These are phyloP conservation scores for Phoenix roebelenii DNA, from an alignment of 176 grass and related monocot species.

Conservation along the genomic window DNA sequence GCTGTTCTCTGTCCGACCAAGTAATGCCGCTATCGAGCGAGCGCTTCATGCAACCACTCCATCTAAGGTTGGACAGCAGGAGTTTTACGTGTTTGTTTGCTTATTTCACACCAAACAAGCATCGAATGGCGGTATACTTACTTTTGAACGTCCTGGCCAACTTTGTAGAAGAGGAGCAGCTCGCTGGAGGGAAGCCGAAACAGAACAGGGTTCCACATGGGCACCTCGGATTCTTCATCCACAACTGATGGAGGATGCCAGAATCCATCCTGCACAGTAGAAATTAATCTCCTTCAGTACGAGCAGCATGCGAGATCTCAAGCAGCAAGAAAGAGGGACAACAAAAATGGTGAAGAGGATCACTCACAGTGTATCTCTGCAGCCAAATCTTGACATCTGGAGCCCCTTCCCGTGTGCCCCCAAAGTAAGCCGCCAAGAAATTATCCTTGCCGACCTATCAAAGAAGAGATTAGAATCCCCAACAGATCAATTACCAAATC, in stretches of 20 bases:
- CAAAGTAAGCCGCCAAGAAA: slow-evolving; percentile 83
- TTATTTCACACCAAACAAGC: no score
- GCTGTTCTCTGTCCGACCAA: slow-evolving; percentile 77
- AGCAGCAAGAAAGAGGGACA: no score
- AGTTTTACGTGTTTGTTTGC: no score
- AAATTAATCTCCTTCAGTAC: no score
- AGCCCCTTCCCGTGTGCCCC: slow-evolving; percentile 69
- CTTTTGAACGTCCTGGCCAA: slow-evolving; percentile 86
- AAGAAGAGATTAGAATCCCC: slow-evolving; percentile 11
- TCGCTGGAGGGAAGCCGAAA: slow-evolving; percentile 90
- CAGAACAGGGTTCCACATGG: slow-evolving; percentile 95
- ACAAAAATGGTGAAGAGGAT: no score
- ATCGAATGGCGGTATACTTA: not conserved
- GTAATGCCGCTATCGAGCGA: slow-evolving; percentile 65
- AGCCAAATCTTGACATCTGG: slow-evolving; percentile 92
- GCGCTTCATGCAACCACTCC: slow-evolving; percentile 97
- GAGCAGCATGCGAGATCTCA: no score
- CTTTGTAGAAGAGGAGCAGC: slow-evolving; percentile 93
- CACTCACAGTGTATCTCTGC: slow-evolving; percentile 71
- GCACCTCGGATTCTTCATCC: slow-evolving; percentile 67
- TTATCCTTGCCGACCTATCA: slow-evolving; percentile 46
- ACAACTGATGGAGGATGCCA: slow-evolving; percentile 60
- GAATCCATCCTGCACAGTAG: slow-evolving; percentile 40
- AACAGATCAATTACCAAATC: slow-evolving; percentile 7
- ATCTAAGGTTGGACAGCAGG: slow-evolving; percentile 24